Evolutionary conservation across 2,329 filamentous ascomycete species (phyloP).

Genomic region (Venturia nashicola): DNA sequence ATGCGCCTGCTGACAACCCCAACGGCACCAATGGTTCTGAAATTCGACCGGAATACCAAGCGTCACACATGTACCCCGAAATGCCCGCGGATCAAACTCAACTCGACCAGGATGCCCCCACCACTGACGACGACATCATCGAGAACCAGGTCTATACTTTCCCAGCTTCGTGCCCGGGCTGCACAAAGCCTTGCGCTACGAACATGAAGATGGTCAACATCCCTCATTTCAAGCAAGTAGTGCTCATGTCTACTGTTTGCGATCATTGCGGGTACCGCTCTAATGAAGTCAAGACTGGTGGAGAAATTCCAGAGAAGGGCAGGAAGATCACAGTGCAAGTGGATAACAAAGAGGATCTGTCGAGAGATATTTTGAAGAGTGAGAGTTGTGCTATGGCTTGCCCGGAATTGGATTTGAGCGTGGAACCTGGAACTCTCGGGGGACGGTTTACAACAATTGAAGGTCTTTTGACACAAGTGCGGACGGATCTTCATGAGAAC

Average conservation of each 20-base stretch:
- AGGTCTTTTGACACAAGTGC: constrained; percentile 82
- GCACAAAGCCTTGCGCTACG: constrained; percentile 71
- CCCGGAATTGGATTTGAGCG: constrained; percentile 72
- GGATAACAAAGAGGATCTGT: constrained; percentile 58
- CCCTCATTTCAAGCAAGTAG: constrained; percentile 93
- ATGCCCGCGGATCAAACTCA: constrained; percentile 22
- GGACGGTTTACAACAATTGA: constrained; percentile 96
- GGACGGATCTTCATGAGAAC: constrained; percentile 74
- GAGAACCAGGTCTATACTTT: constrained; percentile 90
- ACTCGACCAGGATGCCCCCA: constrained; percentile 15
- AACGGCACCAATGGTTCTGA: constrained; percentile 36
- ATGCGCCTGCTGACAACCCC: constrained; percentile 15
- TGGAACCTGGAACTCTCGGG: constrained; percentile 88
- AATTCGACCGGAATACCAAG: constrained; percentile 40
- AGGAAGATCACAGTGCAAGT: constrained; percentile 72
- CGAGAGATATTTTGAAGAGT: constrained; percentile 88
- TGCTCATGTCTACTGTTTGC: constrained; percentile 90
- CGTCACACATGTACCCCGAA: constrained; percentile 31
- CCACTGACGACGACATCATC: constrained; percentile 58
- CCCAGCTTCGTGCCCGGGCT: constrained; percentile 83
- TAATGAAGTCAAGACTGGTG: constrained; percentile 96
- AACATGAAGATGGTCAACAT: constrained; percentile 99
- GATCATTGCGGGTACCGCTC: constrained; percentile 85
- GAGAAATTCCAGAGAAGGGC: constrained; percentile 76
- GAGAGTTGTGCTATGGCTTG: constrained; percentile 83